Evolutionary conservation across 352 stramenopile species (phyloP).

Genomic region (Globisporangium recalcitrans): DNA sequence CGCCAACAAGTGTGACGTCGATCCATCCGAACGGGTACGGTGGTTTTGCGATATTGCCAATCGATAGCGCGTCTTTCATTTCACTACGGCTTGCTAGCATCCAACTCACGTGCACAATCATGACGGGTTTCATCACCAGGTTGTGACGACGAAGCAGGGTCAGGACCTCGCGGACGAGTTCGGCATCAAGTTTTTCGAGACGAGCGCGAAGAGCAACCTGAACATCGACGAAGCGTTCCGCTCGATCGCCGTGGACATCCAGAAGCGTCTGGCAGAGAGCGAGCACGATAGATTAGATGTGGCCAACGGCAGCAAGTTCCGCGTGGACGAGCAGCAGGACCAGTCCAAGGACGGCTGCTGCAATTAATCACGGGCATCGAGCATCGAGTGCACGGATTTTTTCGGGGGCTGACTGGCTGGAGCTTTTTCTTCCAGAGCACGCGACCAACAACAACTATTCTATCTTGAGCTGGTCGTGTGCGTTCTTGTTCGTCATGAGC

Average conservation of each 20-base stretch:
- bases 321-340: constrained; percentile 77
- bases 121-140: constrained; percentile 36
- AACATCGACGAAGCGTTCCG: constrained; percentile 91
- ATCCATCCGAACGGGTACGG: constrained; percentile 91
- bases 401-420: background rate
- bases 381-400: background rate
- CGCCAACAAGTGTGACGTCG: constrained; percentile 99
- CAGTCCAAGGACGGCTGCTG: constrained; percentile 79
- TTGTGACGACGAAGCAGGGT: constrained; percentile 91
- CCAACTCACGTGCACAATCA: background rate
- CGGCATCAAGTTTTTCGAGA: constrained; percentile 94
- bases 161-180: constrained; percentile 91
- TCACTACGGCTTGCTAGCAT: background rate
- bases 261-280: constrained; percentile 82
- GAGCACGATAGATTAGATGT: constrained; percentile 89
- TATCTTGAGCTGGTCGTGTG: background rate
- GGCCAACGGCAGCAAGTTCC: constrained; percentile 81
- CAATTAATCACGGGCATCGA: constrained; percentile 24
- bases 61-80: background rate
- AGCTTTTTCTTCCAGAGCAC: background rate
- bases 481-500: too few relatives aligned
- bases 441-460: background rate
- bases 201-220: constrained; percentile 90
- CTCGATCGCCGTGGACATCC: constrained; percentile 85
- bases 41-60: background rate